Base-by-base conservation (phyloP, 2,329 filamentous ascomycete species). In the Cladophialophora yegresii region DNA sequence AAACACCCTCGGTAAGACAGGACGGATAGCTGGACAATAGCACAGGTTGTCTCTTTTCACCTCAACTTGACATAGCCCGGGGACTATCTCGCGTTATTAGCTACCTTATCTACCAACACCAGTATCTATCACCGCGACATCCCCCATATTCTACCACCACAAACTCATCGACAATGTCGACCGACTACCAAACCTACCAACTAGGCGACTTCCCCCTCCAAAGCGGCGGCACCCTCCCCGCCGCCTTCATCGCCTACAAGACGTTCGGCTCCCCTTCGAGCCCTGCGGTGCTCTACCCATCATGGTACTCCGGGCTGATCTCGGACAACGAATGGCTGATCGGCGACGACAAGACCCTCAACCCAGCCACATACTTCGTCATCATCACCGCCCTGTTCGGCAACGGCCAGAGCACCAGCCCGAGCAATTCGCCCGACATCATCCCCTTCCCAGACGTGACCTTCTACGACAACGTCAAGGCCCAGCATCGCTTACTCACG, bases 281-380 rank as follows among this genome's bases (percentile, higher is more conserved):
- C 5, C 89, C 89, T 7, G 86, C 86, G 2, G 84, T 93, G 63
- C 83, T 93, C 66, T 93, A 93, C 72, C 90, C 90, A 1, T 87
- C 87, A 1, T 93, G 90, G 90, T 93, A 87, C 74, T 87, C 85
- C 20, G 87, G 87, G 64, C 79, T 77, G 2, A 90, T 93, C 67
- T 78, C 82, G 2, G 87, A 90, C 71, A 93, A 93, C 65, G 82
- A 89, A 73, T 92, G 90, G 90, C 83, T 93, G 10, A 82, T 91
- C 49, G 88, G 88, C 12, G 75, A 83, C 5, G 82, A 85, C 69
- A 90, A 86, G 73, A 83, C 87, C 0, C 79, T 93, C 50, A 83
- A 83, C 66, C 89, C 89, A 0, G 78, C 80, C 13, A 82, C 85
- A 54, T 89, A 87, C 76, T 89, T 85, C 75, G 89, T 90, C 64